Evolutionary conservation across 2,329 filamentous ascomycete species (phyloP).

Genomic region (Escovopsis weberi): DNA sequence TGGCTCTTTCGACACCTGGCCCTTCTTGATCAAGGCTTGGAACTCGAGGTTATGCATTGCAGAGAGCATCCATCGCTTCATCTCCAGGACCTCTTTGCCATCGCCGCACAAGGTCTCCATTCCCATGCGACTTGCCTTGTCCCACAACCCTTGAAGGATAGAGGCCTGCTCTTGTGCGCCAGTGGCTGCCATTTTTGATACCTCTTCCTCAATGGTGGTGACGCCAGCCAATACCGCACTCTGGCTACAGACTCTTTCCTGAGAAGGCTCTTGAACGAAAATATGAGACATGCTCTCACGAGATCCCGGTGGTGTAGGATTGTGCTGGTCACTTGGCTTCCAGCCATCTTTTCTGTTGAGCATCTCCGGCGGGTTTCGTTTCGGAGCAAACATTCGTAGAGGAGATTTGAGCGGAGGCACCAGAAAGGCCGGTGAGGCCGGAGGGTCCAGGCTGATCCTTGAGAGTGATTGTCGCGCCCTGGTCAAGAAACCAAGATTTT

Average conservation of each 20-base stretch:
- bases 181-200: constrained; percentile 2
- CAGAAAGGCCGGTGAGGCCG: not conserved
- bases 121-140: not conserved
- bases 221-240: not conserved
- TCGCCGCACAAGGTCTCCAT: not conserved
- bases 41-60: constrained; percentile 32
- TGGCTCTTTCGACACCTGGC: not conserved
- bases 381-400: not conserved
- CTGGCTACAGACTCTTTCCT: not conserved
- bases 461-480: not conserved
- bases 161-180: constrained; percentile 4
- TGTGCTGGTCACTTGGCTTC: constrained; percentile 4
- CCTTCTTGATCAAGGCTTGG: constrained; percentile 6
- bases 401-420: constrained; percentile 8
- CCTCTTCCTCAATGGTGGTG: not conserved
- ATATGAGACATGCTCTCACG: not conserved
- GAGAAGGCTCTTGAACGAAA: not conserved
- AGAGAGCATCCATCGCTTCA: constrained; percentile 40
- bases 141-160: constrained; percentile 6
- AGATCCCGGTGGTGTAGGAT: not conserved
- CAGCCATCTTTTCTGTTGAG: constrained; percentile 5
- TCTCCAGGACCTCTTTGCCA: constrained; percentile 2
- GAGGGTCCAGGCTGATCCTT: not conserved
- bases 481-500: not conserved
- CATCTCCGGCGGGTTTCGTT: constrained; percentile 1